These are phyloP conservation scores for Fomitopsis schrenkii DNA, from an alignment of 1,284 basidiomycete genomes.

Conservation along the genomic window DNA sequence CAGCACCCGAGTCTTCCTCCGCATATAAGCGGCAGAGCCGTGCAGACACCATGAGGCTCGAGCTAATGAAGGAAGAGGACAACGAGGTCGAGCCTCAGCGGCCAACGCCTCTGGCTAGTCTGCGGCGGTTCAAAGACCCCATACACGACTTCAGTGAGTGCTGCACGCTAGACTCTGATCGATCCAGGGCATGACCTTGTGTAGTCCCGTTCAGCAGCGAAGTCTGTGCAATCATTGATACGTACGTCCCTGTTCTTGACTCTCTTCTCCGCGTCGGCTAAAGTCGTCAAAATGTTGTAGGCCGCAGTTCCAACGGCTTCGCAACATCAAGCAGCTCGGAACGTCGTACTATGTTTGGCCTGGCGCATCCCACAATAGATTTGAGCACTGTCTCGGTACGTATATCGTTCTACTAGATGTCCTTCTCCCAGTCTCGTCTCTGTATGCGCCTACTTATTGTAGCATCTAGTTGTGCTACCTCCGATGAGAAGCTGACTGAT, in stretches of 20 bases:
- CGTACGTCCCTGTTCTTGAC: constrained; percentile 25
- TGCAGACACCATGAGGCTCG: constrained; percentile 6
- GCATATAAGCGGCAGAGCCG: not conserved
- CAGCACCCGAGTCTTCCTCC: not conserved
- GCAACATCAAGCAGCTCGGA: constrained; percentile 74
- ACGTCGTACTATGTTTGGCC: constrained; percentile 73
- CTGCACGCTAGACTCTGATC: not conserved
- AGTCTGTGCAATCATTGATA: constrained; percentile 39
- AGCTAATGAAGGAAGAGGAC: constrained; percentile 3
- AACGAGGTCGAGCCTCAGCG: constrained; percentile 2
- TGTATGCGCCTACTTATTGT: not conserved
- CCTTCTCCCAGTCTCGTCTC: not conserved
- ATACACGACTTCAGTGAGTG: constrained; percentile 46
- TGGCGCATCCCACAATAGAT: constrained; percentile 71
- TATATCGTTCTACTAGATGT: not conserved
- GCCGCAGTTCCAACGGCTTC: constrained; percentile 69
- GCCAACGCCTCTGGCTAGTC: not conserved
- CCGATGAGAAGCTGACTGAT: no score
- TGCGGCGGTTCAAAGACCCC: constrained; percentile 37
- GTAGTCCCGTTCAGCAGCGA: constrained; percentile 33
- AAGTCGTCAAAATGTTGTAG: constrained; percentile 31
- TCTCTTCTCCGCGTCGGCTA: constrained; percentile 2
- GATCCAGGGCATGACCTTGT: not conserved
- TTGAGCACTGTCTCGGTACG: constrained; percentile 75
- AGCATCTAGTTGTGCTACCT: no score